Base-by-base conservation (phyloP, 2,329 filamentous ascomycete genomes). In the Septoria linicola region DNA sequence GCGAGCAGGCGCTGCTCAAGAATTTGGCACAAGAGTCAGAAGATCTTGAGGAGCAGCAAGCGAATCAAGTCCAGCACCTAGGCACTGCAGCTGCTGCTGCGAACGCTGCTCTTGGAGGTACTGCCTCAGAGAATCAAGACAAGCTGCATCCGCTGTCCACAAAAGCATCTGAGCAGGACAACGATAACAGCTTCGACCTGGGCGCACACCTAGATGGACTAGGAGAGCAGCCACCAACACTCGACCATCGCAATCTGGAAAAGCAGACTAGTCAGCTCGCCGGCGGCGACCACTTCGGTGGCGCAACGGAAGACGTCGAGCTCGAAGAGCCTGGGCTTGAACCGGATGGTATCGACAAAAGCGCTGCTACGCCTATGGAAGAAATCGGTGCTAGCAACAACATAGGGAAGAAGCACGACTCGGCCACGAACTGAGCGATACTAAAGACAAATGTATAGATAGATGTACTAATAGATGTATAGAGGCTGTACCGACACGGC, bases 31-130 rank as follows among this genome's bases (percentile, higher is more conserved):
- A 48, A 17, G 43, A 46, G 16, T 46, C 65, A 70, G 10, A 68
- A 65, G 14, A 70, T 76, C 41, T 59, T 75, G 39, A 64, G 73
- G 11, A 23, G 31, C 19, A 36, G 13, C 10, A 19, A 19, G 17
- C 41, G 10, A 17, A 31, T 4, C 41, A 20, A 3, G 30, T 8
- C 8, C 14, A 35, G 21, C 20, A 10, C 25, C 40, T 36, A 21
- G 37, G 36, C 40, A n/a, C 31, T n/a, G 55, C 21, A 7, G 39
- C n/a, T n/a, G n/a, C n/a, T n/a, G n/a, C n/a, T n/a, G n/a, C n/a
- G n/a, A n/a, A n/a, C n/a, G n/a, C n/a, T n/a, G n/a, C n/a, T n/a
- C n/a, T n/a, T n/a, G n/a, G 47, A 13, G 52, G 39, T 4, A 45
- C 40, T 2, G 52, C 53, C 14, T 42, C 23, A 10, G 41, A 54